phyloP scores from a whole-genome alignment of 2,329 filamentous ascomycete genomes.

The Colletotrichum simmondsii region DNA sequence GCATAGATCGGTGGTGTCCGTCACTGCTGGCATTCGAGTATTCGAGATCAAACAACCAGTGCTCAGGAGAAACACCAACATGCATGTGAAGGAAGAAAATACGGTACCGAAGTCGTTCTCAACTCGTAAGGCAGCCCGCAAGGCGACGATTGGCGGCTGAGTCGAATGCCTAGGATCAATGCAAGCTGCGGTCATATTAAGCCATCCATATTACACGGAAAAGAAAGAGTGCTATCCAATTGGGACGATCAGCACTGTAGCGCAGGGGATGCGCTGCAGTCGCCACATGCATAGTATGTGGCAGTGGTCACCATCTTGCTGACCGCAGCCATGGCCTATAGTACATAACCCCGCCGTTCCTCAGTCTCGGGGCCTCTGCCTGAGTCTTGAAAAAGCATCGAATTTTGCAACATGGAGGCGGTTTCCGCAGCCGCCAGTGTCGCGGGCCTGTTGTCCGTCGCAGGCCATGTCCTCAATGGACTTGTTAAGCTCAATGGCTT shows the following conservation, averaged over 20 bases:
- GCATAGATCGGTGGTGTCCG: neutral
- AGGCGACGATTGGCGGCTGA: neutral
- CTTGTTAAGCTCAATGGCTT: neutral
- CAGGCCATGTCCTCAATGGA: neutral
- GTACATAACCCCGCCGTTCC: neutral
- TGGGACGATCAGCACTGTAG: neutral
- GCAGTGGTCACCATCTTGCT: neutral
- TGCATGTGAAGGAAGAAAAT: neutral
- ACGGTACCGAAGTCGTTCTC: neutral
- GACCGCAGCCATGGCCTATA: neutral
- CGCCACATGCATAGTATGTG: neutral
- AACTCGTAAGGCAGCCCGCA: neutral
- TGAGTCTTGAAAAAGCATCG: neutral
- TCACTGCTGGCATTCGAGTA: neutral
- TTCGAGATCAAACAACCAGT: neutral
- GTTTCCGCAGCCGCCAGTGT: neutral
- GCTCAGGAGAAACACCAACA: neutral
- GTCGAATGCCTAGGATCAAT: neutral
- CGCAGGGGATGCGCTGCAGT: neutral
- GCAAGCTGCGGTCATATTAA: neutral
- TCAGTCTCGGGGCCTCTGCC: neutral
- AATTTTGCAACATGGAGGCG: neutral
- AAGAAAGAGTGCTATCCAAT: neutral
- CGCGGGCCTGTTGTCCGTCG: neutral
- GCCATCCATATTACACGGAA: too few species aligned